Conservation (phyloP, 495 filamentous ascomycete species). For the Penicillium coffeae region DNA sequence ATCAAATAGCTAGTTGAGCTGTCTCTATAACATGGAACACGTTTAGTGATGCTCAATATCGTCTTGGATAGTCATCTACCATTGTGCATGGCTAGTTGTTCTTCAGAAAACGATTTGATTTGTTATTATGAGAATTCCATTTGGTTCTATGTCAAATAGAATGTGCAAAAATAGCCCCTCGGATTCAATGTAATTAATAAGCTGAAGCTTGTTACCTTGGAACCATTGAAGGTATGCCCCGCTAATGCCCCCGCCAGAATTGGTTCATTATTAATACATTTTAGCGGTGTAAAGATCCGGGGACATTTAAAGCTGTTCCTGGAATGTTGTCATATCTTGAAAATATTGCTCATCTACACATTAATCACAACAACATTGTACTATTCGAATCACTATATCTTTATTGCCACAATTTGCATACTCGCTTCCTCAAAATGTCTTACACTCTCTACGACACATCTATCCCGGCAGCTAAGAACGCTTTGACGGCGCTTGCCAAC, state of each 20-base stretch:
- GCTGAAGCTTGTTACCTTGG: too few relatives aligned
- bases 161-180: too few relatives aligned
- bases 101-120: too few relatives aligned
- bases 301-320: constrained; percentile 2
- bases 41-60: too few relatives aligned
- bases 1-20: too few relatives aligned
- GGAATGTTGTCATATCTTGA: constrained; percentile 2
- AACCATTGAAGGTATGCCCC: too few relatives aligned
- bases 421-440: background rate
- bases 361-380: background rate
- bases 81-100: too few relatives aligned
- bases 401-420: background rate
- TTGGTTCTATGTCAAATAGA: too few relatives aligned
- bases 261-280: background rate
- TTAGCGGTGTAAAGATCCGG: background rate
- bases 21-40: too few relatives aligned
- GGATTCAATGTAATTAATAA: too few relatives aligned
- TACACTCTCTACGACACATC: background rate
- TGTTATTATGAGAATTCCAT: too few relatives aligned
- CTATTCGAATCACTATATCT: background rate
- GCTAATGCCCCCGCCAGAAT: background rate
- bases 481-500: background rate
- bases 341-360: constrained; percentile 1
- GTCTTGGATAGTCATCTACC: too few relatives aligned
- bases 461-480: background rate